A percentile compares a stretch with the other conserved stretches of the same genome.
phyloP scores from a whole-genome alignment of 177 flowering plant genomes.

The Tripterygium wilfordii region DNA sequence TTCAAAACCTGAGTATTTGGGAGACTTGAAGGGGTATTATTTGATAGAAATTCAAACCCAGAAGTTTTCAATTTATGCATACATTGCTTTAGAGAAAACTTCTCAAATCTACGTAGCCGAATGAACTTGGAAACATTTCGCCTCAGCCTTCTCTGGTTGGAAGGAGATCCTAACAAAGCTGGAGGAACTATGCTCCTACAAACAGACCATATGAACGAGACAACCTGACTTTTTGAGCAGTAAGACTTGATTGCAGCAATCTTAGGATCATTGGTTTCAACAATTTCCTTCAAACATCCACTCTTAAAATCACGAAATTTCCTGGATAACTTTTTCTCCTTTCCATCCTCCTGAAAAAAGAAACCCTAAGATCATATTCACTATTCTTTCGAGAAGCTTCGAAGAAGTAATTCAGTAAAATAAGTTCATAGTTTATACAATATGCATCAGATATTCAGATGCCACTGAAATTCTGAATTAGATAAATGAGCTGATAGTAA shows the following conservation, averaged over 20 bases:
- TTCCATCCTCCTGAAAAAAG: constrained; percentile 16
- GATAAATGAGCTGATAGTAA: no score
- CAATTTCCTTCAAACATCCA: constrained; percentile 3
- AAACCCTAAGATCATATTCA: neutral
- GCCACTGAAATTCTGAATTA: no score
- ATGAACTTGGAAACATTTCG: constrained; percentile 71
- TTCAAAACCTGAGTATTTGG: constrained; percentile 7
- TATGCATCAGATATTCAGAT: no score
- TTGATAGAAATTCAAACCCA: constrained; percentile 36
- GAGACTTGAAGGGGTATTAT: constrained; percentile 17
- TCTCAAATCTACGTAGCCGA: constrained; percentile 64
- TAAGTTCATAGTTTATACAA: no score
- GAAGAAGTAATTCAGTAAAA: neutral
- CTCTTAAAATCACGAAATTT: constrained; percentile 1
- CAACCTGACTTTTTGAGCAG: constrained; percentile 62
- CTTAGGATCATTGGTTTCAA: constrained; percentile 9
- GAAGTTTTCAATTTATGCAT: constrained; percentile 56
- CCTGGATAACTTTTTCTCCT: neutral
- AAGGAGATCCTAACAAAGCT: constrained; percentile 58
- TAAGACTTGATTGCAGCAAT: constrained; percentile 23
- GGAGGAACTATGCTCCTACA: constrained; percentile 75
- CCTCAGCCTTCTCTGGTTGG: constrained; percentile 60
- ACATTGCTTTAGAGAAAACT: constrained; percentile 63
- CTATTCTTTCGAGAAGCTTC: neutral
- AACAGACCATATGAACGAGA: constrained; percentile 84